These are phyloP conservation scores for Krasilnikovozyma curviuscula DNA, from an alignment of 768 basidiomycete species.

Conservation along the genomic window DNA sequence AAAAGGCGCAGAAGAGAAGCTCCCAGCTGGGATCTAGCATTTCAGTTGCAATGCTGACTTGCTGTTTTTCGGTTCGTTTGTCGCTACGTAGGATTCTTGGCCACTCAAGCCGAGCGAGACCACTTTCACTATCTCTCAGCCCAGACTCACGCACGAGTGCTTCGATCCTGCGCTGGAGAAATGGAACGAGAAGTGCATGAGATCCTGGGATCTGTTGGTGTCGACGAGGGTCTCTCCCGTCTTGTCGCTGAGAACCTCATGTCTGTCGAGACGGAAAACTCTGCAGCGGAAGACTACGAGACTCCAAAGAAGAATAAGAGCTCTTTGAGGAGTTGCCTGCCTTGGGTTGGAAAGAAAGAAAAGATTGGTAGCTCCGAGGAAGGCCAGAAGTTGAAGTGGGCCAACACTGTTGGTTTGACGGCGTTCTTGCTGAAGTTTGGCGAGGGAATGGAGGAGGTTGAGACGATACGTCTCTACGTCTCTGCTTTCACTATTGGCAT, in stretches of 20 bases:
- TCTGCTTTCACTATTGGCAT: conserved; percentile 90
- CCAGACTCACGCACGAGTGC: conserved; percentile 44
- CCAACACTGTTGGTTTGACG: conserved; percentile 64
- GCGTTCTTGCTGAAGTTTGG: conserved; percentile 91
- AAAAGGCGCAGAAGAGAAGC: too few relatives aligned
- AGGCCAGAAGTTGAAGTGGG: conserved; percentile 39
- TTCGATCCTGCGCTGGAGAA: conserved; percentile 75
- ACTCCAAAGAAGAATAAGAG: conserved; percentile 16
- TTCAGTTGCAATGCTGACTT: too few relatives aligned
- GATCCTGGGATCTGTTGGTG: conserved; percentile 71
- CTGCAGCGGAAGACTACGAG: conserved; percentile 35
- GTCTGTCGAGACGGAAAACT: conserved; percentile 25
- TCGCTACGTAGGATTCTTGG: conserved; percentile 38
- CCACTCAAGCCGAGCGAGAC: conserved; percentile 89
- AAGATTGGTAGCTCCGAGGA: conserved; percentile 39
- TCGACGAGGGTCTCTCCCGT: conserved; percentile 60
- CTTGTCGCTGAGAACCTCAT: conserved; percentile 58
- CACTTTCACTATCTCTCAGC: conserved; percentile 29
- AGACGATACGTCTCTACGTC: conserved; percentile 59
- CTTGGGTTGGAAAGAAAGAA: conserved; percentile 11
- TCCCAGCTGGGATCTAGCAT: too few relatives aligned
- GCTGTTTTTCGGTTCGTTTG: too few relatives aligned
- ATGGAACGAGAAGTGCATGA: conserved; percentile 87
- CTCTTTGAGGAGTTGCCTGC: conserved; percentile 13
- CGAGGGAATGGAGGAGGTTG: conserved; percentile 82